Evolutionary conservation across 2,329 filamentous ascomycete genomes (phyloP).

Genomic region (Albifimbria verrucaria): DNA sequence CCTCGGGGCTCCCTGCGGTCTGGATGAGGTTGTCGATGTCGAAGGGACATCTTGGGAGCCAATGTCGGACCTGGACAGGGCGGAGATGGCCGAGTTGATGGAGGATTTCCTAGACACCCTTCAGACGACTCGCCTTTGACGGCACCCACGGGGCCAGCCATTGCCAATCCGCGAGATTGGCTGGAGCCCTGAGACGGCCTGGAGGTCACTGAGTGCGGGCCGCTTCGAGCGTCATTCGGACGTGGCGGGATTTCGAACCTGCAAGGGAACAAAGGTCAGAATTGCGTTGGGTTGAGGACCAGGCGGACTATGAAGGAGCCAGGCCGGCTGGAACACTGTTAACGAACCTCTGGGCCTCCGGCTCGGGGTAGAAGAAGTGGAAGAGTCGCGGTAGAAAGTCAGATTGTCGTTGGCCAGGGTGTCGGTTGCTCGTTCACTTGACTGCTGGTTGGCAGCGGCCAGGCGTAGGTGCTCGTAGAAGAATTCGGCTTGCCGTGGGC

Average conservation of each 20-base stretch:
- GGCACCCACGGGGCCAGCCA: constrained; percentile 44
- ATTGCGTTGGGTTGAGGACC: too few species aligned
- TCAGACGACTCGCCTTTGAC: constrained; percentile 37
- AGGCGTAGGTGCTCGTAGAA: constrained; percentile 22
- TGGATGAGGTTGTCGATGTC: constrained; percentile 79
- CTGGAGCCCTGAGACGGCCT: constrained; percentile 40
- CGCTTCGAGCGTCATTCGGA: constrained; percentile 49
- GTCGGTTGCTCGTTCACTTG: neutral
- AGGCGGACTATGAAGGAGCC: too few species aligned
- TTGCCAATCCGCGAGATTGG: constrained; percentile 35
- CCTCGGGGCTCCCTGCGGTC: constrained; percentile 83
- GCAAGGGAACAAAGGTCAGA: too few species aligned
- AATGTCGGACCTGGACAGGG: constrained; percentile 59
- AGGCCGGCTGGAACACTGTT: too few species aligned
- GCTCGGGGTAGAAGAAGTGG: constrained; percentile 30
- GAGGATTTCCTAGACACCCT: constrained; percentile 71
- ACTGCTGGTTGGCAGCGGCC: neutral
- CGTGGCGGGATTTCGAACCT: constrained; percentile 22
- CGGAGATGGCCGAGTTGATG: constrained; percentile 89
- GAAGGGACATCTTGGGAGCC: constrained; percentile 56
- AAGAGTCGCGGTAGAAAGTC: constrained; percentile 34
- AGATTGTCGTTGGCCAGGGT: constrained; percentile 3
- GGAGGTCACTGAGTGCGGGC: constrained; percentile 39
- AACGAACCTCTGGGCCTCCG: constrained; percentile 29
- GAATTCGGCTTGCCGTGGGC: constrained; percentile 24